Evolutionary conservation across 208 protist genomes (phyloP).

Genomic region (Eutreptiella sp.): DNA sequence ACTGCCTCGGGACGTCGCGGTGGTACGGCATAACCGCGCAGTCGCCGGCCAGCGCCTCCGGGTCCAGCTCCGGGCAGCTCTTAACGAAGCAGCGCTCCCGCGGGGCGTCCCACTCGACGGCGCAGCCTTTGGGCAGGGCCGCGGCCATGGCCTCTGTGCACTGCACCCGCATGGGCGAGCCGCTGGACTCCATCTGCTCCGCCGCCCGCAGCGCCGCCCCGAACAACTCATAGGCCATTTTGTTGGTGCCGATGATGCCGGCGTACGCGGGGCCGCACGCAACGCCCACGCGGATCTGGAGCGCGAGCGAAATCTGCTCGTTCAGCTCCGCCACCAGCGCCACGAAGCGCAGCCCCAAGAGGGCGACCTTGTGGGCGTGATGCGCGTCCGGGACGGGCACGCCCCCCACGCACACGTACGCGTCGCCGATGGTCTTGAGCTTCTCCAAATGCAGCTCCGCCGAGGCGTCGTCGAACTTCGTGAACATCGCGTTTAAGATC

Average conservation of each 20-base stretch:
- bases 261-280: not conserved
- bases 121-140: no score
- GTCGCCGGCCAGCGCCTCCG: no score
- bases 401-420: not conserved
- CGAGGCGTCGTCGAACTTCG: not conserved
- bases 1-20: no score
- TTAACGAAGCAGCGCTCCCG: no score
- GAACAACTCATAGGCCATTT: not conserved
- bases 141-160: no score
- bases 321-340: not conserved
- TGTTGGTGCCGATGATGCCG: slow-evolving; percentile 7
- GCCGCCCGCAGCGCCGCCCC: not conserved
- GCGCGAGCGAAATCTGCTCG: not conserved
- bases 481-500: not conserved
- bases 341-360: not conserved
- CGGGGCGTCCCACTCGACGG: no score
- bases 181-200: slow-evolving; percentile 7
- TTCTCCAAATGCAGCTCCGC: slow-evolving; percentile 4
- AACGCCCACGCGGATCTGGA: slow-evolving; percentile 9
- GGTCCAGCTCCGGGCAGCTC: no score
- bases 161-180: not conserved
- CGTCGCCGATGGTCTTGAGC: slow-evolving; percentile 29
- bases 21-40: no score
- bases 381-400: not conserved
- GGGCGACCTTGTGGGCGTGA: not conserved